Conservation (phyloP, 2,329 filamentous ascomycete species). For the Pyrenochaeta sp. region DNA sequence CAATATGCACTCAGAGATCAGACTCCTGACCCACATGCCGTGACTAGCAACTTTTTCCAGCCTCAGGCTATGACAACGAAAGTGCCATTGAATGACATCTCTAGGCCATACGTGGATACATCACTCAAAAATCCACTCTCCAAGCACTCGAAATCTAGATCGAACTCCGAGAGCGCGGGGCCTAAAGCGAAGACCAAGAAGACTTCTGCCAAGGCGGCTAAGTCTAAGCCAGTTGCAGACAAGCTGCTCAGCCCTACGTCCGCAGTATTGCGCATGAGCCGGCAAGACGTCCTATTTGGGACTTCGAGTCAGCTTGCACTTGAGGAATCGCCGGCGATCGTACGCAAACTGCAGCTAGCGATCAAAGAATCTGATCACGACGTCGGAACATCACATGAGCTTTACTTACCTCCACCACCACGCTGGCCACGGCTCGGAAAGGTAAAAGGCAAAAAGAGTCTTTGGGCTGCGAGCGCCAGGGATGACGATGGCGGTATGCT, state of each 20-base stretch:
- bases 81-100: constrained; percentile 37
- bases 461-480: constrained; percentile 47
- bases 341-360: constrained; percentile 47
- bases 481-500: constrained; percentile 43
- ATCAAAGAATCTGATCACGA: constrained; percentile 46
- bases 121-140: constrained; percentile 24
- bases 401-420: neutral
- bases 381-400: neutral
- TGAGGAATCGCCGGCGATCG: constrained; percentile 47
- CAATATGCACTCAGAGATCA: constrained; percentile 37
- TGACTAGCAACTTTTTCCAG: constrained; percentile 37
- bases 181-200: constrained; percentile 34
- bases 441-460: constrained; percentile 27
- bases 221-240: constrained; percentile 38
- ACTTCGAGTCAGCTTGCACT: constrained; percentile 52
- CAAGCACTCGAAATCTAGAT: constrained; percentile 33
- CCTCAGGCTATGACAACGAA: constrained; percentile 26
- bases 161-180: constrained; percentile 19
- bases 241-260: constrained; percentile 50
- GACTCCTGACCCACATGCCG: constrained; percentile 6
- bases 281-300: constrained; percentile 51
- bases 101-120: constrained; percentile 10
- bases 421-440: constrained; percentile 30
- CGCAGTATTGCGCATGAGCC: constrained; percentile 33
- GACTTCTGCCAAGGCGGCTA: constrained; percentile 34